A percentile compares a stretch with the other conserved stretches of the same genome.
phyloP scores from a whole-genome alignment of 1,284 basidiomycete species.

The Takashimella tepidaria region DNA sequence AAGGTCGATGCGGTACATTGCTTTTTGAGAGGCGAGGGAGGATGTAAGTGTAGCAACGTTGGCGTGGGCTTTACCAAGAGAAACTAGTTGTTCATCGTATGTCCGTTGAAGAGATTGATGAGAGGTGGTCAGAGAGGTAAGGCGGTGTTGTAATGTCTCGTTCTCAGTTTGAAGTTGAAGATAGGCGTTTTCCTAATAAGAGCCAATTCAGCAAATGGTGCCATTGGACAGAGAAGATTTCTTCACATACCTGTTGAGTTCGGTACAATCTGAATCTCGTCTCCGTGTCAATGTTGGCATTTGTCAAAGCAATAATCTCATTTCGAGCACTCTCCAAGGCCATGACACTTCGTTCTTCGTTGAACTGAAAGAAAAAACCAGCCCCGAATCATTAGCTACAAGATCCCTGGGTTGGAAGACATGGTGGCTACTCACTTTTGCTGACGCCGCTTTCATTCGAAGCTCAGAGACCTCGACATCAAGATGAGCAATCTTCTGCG shows the following conservation, averaged over 20 bases:
- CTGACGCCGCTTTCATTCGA: conserved; percentile 57
- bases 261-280: conserved; percentile 39
- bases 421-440: conserved; percentile 26
- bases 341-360: conserved; percentile 34
- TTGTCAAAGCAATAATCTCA: conserved; percentile 34
- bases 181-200: conserved; percentile 34
- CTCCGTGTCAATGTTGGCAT: conserved; percentile 35
- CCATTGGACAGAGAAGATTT: neutral
- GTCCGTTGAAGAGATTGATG: conserved; percentile 33
- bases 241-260: conserved; percentile 32
- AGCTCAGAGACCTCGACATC: conserved; percentile 80
- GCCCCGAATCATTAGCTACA: too few species aligned
- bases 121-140: conserved; percentile 28
- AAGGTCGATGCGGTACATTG: conserved; percentile 31
- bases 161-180: conserved; percentile 33
- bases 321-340: conserved; percentile 33
- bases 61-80: conserved; percentile 39
- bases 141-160: conserved; percentile 27
- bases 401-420: neutral
- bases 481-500: conserved; percentile 71
- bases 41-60: conserved; percentile 42
- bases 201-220: neutral
- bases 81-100: conserved; percentile 38
- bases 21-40: conserved; percentile 40
- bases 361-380: too few species aligned